Conservation (phyloP, 208 protist species). For the Trichomonas gallinae region DNA sequence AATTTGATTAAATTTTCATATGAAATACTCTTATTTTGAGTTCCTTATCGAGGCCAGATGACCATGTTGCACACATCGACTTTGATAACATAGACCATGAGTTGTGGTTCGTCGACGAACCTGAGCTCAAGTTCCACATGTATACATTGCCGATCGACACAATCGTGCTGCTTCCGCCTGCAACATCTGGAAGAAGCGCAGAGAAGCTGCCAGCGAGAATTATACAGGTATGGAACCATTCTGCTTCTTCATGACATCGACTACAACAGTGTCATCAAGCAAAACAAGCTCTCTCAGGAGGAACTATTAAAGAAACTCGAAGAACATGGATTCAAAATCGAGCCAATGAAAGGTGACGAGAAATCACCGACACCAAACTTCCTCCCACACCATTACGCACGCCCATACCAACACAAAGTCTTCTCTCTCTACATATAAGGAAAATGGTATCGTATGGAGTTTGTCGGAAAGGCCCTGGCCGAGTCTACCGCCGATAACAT, state of each 20-base stretch:
- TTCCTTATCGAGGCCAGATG: too few relatives aligned
- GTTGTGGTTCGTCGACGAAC: conserved; percentile 7
- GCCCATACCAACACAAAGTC: neutral
- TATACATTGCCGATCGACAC: conserved; percentile 22
- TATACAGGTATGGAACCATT: neutral
- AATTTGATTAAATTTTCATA: too few relatives aligned
- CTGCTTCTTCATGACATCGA: conserved; percentile 21
- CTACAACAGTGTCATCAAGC: neutral
- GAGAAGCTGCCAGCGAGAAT: neutral
- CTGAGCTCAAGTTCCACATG: neutral
- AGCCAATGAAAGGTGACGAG: neutral
- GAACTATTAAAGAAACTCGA: neutral
- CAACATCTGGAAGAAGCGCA: neutral
- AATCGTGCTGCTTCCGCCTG: neutral
- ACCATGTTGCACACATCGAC: neutral
- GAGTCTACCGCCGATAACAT: neutral
- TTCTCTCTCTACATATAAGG: neutral
- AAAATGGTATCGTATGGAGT: neutral
- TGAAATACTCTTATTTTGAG: too few relatives aligned
- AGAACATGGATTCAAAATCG: neutral
- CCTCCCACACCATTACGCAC: neutral
- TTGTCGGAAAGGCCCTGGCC: neutral
- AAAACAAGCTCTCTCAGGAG: neutral
- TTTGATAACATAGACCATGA: conserved; percentile 12
- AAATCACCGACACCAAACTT: neutral